Percentiles rank a stretch among this genome's conserved stretches.
These are phyloP conservation scores for Exobasidium rhododendri DNA, from an alignment of 1,284 basidiomycete species.

Conservation along the genomic window DNA sequence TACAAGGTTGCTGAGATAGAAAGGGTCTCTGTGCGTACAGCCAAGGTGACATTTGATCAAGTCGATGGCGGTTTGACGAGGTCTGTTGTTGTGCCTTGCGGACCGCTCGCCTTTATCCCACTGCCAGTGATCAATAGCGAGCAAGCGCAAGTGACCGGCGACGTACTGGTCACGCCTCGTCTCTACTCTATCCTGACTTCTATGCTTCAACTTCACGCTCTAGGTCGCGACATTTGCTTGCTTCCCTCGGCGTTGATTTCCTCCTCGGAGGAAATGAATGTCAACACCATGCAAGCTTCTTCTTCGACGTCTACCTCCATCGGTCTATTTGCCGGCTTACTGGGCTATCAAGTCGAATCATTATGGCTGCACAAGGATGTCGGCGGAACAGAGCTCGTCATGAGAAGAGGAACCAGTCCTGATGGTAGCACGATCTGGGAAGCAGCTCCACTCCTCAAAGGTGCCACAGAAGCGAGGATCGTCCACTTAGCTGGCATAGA, in stretches of 20 bases:
- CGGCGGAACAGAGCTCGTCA: conserved; percentile 52
- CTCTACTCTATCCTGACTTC: conserved; percentile 48
- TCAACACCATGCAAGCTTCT: conserved; percentile 40
- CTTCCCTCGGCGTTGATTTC: conserved; percentile 31
- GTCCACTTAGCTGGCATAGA: conserved; percentile 56
- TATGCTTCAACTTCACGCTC: conserved; percentile 53
- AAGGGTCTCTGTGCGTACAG: conserved; percentile 23
- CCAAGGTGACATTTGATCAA: conserved; percentile 41
- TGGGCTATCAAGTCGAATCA: conserved; percentile 54
- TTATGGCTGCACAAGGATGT: conserved; percentile 56
- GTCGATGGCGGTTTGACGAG: conserved; percentile 20
- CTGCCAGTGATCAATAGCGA: conserved; percentile 27
- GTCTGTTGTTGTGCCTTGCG: conserved; percentile 37
- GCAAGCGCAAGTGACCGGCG: not conserved
- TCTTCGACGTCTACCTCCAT: conserved; percentile 55
- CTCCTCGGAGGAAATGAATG: conserved; percentile 16
- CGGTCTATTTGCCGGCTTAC: conserved; percentile 47
- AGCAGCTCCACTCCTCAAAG: conserved; percentile 44
- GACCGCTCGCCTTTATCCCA: conserved; percentile 34
- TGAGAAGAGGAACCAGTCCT: conserved; percentile 46
- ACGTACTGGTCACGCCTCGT: conserved; percentile 47
- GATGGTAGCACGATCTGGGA: conserved; percentile 53
- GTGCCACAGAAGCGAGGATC: conserved; percentile 53
- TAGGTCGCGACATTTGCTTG: conserved; percentile 50
- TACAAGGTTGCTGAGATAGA: conserved; percentile 32